Conservation (phyloP, 129 eudicot genomes). For the Pulicaria dysenterica region DNA sequence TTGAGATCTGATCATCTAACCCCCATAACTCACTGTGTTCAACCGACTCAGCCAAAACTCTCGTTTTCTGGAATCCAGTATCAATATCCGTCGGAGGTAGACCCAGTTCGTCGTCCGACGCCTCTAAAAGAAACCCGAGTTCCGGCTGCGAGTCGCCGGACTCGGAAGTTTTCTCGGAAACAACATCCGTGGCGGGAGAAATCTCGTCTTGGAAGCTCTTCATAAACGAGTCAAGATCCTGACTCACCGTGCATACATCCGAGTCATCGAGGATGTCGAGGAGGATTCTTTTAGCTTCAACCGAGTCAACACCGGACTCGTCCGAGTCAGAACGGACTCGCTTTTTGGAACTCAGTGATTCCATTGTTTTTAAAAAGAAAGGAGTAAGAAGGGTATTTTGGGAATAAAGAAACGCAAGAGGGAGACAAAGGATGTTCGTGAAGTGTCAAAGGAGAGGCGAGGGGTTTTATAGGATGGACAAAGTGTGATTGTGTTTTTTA, state of each 20-base stretch:
- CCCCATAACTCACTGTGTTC: slow-evolving; percentile 68
- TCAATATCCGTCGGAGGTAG: slow-evolving; percentile 50
- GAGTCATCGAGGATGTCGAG: slow-evolving; percentile 61
- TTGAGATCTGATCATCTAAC: slow-evolving; percentile 49
- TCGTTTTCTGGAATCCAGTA: slow-evolving; percentile 26
- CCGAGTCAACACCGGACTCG: slow-evolving; percentile 39
- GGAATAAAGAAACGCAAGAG: slow-evolving; percentile 1
- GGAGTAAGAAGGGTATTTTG: slow-evolving; percentile 25
- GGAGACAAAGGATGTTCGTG: slow-evolving; percentile 38
- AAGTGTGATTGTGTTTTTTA: slow-evolving; percentile 5
- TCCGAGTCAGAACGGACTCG: slow-evolving; percentile 50
- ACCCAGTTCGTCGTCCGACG: slow-evolving; percentile 68
- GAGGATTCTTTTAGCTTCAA: slow-evolving; percentile 53
- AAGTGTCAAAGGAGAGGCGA: slow-evolving; percentile 37
- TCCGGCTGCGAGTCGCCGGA: slow-evolving; percentile 49
- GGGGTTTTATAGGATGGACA: slow-evolving; percentile 38
- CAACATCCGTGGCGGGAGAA: slow-evolving; percentile 25
- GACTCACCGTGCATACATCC: slow-evolving; percentile 44
- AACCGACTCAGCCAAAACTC: slow-evolving; percentile 51
- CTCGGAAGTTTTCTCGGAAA: slow-evolving; percentile 30
- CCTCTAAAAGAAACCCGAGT: slow-evolving; percentile 52
- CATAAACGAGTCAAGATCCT: slow-evolving; percentile 79
- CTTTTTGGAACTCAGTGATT: slow-evolving; percentile 39
- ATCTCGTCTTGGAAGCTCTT: slow-evolving; percentile 78
- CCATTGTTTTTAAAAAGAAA: slow-evolving; percentile 29